Evolutionary conservation across 2,329 filamentous ascomycete genomes (phyloP).

Genomic region (Zasmidium angulare): DNA sequence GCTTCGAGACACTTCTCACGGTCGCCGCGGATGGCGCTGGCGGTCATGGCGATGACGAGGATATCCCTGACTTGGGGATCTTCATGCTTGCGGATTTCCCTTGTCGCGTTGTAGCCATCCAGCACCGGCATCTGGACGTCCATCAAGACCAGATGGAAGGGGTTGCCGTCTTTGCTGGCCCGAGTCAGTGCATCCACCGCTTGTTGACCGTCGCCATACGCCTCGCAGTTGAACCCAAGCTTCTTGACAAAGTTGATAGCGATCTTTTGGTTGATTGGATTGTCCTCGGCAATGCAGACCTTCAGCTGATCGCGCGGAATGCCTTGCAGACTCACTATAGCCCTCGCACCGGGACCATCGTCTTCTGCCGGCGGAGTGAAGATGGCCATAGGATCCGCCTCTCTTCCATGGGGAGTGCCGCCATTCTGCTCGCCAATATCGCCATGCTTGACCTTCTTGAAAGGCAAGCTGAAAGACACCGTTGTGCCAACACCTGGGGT

Average conservation of each 20-base stretch:
- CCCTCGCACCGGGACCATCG: conserved; percentile 30
- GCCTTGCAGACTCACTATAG: conserved; percentile 64
- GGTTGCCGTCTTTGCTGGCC: conserved; percentile 67
- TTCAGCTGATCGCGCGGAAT: conserved; percentile 76
- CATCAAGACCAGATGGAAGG: conserved; percentile 91
- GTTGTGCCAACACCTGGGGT: conserved; percentile 68
- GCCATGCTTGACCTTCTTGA: conserved; percentile 73
- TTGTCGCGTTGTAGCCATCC: conserved; percentile 89
- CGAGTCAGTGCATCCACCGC: conserved; percentile 81
- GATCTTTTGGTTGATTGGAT: conserved; percentile 91
- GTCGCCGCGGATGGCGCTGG: conserved; percentile 89
- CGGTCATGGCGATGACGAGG: conserved; percentile 97
- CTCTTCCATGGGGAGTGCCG: conserved; percentile 22
- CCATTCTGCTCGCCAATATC: conserved; percentile 26
- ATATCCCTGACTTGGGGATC: conserved; percentile 76
- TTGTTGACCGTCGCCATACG: conserved; percentile 85
- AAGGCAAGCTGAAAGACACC: conserved; percentile 78
- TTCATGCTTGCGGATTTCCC: conserved; percentile 73
- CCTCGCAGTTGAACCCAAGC: conserved; percentile 81
- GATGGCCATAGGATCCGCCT: conserved; percentile 57
- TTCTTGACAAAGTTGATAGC: conserved; percentile 87
- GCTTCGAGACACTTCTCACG: conserved; percentile 92
- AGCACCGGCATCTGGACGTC: conserved; percentile 95
- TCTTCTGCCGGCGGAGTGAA: conserved; percentile 53
- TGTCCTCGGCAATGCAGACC: conserved; percentile 93